Evolutionary conservation across 257 asterid genomes (phyloP).

Genomic region (Solanum medicagineum): DNA sequence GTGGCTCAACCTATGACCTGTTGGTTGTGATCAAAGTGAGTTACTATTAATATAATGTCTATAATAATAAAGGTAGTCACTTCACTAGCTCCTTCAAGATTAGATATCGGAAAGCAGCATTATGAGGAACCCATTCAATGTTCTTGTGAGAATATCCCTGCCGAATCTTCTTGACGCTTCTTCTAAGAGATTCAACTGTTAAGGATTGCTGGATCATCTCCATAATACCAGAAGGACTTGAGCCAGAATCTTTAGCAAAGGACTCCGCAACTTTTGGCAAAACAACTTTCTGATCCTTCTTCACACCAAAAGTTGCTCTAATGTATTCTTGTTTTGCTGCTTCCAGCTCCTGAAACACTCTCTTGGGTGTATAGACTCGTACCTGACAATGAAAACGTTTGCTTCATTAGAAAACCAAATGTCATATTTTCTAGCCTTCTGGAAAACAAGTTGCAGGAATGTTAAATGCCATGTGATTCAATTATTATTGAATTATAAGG

Average conservation of each 20-base stretch:
- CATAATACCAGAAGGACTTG: slow-evolving; percentile 37
- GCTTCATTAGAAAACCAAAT: not conserved
- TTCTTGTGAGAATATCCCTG: slow-evolving; percentile 40
- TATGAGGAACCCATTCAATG: slow-evolving; percentile 80
- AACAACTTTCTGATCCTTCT: slow-evolving; percentile 59
- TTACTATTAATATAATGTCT: not conserved
- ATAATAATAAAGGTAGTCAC: slow-evolving; percentile 13
- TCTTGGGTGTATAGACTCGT: slow-evolving; percentile 62
- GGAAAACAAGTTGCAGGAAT: not conserved
- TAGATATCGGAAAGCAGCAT: slow-evolving; percentile 60
- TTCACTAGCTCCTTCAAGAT: slow-evolving; percentile 58
- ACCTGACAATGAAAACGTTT: slow-evolving; percentile 28
- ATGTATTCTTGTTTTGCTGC: slow-evolving; percentile 85
- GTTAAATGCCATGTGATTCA: not conserved
- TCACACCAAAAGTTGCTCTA: slow-evolving; percentile 74
- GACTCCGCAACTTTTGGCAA: slow-evolving; percentile 63
- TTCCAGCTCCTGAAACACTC: slow-evolving; percentile 66
- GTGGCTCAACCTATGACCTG: not conserved
- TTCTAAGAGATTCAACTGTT: slow-evolving; percentile 63
- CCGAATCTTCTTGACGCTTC: slow-evolving; percentile 50
- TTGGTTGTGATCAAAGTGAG: not conserved
- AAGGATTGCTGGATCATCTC: slow-evolving; percentile 55
- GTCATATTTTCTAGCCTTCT: not conserved
- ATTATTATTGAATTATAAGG: not conserved
- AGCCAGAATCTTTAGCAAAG: slow-evolving; percentile 64